Evolutionary conservation across 202 grass and related monocot genomes (phyloP).

Genomic region (Brachypodium distachyon): DNA sequence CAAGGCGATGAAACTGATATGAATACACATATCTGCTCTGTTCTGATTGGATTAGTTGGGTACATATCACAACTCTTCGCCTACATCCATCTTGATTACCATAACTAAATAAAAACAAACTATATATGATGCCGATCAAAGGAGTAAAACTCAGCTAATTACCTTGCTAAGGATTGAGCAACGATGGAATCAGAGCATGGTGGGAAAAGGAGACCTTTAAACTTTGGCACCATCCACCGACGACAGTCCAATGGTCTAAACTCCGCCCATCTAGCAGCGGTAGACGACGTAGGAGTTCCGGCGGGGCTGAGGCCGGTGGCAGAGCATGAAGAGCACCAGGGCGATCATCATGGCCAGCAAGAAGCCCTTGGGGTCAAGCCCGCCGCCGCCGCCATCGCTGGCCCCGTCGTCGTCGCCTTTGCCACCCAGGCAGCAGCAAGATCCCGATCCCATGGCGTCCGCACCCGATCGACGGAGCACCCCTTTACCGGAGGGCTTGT

Average conservation of each 20-base stretch:
- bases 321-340: constrained; percentile 62
- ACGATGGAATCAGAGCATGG: background rate
- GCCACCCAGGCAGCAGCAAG: constrained; percentile 45
- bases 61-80: background rate
- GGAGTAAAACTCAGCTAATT: background rate
- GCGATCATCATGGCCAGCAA: constrained; percentile 63
- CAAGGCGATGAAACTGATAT: background rate
- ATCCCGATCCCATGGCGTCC: constrained; percentile 49
- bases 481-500: background rate
- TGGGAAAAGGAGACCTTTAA: background rate
- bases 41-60: background rate
- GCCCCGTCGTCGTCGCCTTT: constrained; percentile 2
- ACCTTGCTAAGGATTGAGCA: background rate
- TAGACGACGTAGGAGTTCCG: constrained; percentile 39
- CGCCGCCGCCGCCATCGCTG: background rate
- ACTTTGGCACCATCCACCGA: background rate
- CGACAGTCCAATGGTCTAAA: background rate
- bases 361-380: constrained; percentile 41
- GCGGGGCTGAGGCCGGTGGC: constrained; percentile 35
- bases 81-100: background rate
- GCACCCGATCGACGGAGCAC: too few relatives aligned
- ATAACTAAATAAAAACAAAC: background rate
- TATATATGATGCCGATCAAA: background rate
- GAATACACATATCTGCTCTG: background rate
- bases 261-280: constrained; percentile 11